phyloP scores from a whole-genome alignment of 2,329 filamentous ascomycete genomes.

The Onygena corvina region DNA sequence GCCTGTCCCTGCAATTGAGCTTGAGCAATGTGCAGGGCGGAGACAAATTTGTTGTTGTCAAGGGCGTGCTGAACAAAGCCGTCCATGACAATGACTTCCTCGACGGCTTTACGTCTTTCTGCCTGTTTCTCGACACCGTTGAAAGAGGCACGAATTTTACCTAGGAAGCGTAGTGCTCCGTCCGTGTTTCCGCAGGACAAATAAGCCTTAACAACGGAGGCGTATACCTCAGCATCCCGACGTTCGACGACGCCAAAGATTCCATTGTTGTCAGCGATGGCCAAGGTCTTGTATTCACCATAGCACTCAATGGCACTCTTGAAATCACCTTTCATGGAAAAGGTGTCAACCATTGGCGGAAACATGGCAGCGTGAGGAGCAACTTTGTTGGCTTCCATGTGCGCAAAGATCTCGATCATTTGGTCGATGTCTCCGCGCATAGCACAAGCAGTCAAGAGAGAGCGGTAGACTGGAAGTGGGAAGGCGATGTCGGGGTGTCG shows the following conservation, averaged over 20 bases:
- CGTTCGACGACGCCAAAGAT: conserved; percentile 56
- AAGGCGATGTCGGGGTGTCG: conserved; percentile 51
- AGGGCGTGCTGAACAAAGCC: conserved; percentile 72
- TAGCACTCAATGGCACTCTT: conserved; percentile 87
- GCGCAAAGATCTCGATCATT: conserved; percentile 81
- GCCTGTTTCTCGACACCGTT: conserved; percentile 39
- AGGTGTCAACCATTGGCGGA: conserved; percentile 88
- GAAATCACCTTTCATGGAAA: conserved; percentile 68
- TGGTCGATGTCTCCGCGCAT: conserved; percentile 67
- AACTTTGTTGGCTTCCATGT: conserved; percentile 72
- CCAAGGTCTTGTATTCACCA: conserved; percentile 81
- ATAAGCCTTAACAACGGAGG: conserved; percentile 82
- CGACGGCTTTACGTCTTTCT: conserved; percentile 51
- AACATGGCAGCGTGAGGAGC: conserved; percentile 71
- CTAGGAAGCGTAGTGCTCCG: conserved; percentile 73
- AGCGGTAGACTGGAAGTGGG: conserved; percentile 69
- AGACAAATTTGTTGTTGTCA: conserved; percentile 54
- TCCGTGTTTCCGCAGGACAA: conserved; percentile 66
- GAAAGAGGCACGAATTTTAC: conserved; percentile 56
- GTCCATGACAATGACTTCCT: conserved; percentile 57
- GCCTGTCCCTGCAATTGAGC: conserved; percentile 44
- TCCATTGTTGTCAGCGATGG: conserved; percentile 72
- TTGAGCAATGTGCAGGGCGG: conserved; percentile 65
- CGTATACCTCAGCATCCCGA: conserved; percentile 74
- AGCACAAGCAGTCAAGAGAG: conserved; percentile 78